A percentile compares a stretch with the other conserved stretches of the same genome.
phyloP scores from a whole-genome alignment of 2,329 filamentous ascomycete genomes.

The Aspergillus pseudoterreus region DNA sequence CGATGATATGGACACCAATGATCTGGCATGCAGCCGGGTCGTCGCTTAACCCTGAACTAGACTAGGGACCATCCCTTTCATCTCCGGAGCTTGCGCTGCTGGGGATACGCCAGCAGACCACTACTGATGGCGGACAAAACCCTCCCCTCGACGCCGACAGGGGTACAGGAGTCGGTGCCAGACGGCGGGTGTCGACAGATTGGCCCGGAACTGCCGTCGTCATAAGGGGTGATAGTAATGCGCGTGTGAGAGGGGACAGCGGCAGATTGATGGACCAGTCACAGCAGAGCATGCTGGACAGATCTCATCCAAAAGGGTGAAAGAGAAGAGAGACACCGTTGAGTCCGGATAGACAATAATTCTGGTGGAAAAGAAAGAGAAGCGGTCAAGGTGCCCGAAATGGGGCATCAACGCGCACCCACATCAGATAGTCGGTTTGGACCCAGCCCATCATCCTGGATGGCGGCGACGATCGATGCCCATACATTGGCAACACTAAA shows the following conservation, averaged over 20 bases:
- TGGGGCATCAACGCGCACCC: constrained; percentile 13
- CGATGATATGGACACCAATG: constrained; percentile 20
- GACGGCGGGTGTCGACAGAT: constrained; percentile 17
- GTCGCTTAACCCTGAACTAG: constrained; percentile 15
- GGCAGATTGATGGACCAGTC: constrained; percentile 16
- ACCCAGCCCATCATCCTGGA: neutral
- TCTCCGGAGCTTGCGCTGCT: constrained; percentile 20
- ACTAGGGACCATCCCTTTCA: constrained; percentile 22
- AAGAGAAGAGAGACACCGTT: constrained; percentile 10
- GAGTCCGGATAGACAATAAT: constrained; percentile 2
- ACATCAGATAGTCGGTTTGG: constrained; percentile 10
- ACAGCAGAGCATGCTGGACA: constrained; percentile 8
- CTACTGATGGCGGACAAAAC: constrained; percentile 14
- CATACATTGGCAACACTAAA: constrained; percentile 6
- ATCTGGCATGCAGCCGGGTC: constrained; percentile 15
- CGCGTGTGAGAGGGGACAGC: constrained; percentile 14
- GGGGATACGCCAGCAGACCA: constrained; percentile 11
- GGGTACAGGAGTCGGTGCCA: constrained; percentile 16
- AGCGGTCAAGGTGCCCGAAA: constrained; percentile 18
- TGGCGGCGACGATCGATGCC: neutral
- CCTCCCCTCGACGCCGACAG: constrained; percentile 18
- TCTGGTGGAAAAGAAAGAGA: constrained; percentile 7
- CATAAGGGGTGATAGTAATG: constrained; percentile 7
- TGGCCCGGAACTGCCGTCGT: constrained; percentile 10
- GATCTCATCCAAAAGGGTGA: constrained; percentile 10